Conservation (phyloP, 208 protist species). For the Dictyostelium gargantuum region DNA sequence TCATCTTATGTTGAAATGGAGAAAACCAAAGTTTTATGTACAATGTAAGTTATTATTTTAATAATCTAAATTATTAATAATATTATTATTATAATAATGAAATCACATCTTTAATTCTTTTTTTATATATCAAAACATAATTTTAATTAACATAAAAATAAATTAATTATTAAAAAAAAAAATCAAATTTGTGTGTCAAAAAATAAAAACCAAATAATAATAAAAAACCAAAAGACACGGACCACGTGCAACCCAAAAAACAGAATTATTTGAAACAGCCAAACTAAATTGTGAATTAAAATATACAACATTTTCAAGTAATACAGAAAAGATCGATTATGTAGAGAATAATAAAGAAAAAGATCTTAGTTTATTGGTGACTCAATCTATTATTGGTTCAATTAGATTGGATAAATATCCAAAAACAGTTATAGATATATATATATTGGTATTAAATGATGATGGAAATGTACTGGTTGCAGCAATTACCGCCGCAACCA, state of each 20-base stretch:
- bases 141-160: background rate
- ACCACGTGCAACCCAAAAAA: conserved; percentile 77
- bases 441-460: conserved; percentile 77
- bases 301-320: conserved; percentile 77
- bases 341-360: conserved; percentile 66
- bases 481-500: conserved; percentile 65
- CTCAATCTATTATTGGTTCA: conserved; percentile 64
- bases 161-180: background rate
- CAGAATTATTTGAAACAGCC: conserved; percentile 79
- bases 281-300: conserved; percentile 83
- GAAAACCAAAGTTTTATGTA: conserved; percentile 81
- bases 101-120: background rate
- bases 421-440: conserved; percentile 76
- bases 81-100: background rate
- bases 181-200: too few relatives aligned
- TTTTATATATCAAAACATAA: background rate
- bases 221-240: conserved; percentile 69
- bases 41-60: conserved; percentile 57
- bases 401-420: conserved; percentile 75
- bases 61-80: background rate
- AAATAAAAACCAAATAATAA: too few relatives aligned
- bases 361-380: conserved; percentile 61
- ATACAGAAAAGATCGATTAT: conserved; percentile 24
- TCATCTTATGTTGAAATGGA: conserved; percentile 83
- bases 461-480: conserved; percentile 73